phyloP scores from a whole-genome alignment of 2,329 filamentous ascomycete genomes.

The Neofusicoccum parvum region DNA sequence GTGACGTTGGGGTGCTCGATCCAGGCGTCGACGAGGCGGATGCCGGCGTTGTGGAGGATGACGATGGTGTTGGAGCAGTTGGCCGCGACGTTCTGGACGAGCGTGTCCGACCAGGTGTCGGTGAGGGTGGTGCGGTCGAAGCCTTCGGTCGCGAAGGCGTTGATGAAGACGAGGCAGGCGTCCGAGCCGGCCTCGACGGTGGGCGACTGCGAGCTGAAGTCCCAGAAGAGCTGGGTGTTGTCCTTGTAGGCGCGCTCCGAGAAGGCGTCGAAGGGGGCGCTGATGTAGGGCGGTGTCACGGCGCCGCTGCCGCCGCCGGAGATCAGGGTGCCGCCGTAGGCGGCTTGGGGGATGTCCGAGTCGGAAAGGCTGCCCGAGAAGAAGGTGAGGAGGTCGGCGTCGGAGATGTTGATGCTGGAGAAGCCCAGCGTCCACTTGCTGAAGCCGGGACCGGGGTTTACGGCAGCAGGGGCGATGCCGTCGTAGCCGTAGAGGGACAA shows the following conservation, averaged over 20 bases:
- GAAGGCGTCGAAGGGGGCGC: conserved; percentile 71
- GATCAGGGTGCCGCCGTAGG: conserved; percentile 60
- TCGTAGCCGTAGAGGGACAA: conserved; percentile 8
- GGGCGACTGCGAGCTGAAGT: not conserved
- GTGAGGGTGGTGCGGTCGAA: conserved; percentile 56
- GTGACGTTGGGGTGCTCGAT: conserved; percentile 41
- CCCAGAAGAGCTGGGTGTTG: conserved; percentile 31
- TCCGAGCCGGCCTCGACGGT: conserved; percentile 57
- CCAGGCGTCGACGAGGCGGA: conserved; percentile 39
- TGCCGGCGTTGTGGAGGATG: conserved; percentile 42
- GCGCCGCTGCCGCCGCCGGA: conserved; percentile 90
- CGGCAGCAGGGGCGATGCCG: not conserved
- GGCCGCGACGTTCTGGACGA: conserved; percentile 63
- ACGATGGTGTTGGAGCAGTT: conserved; percentile 40
- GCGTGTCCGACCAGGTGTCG: conserved; percentile 54
- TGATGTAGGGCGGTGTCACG: conserved; percentile 80
- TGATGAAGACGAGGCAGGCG: conserved; percentile 51
- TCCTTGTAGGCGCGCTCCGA: conserved; percentile 61
- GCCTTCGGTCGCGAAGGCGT: conserved; percentile 51
- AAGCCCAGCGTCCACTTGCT: not conserved
- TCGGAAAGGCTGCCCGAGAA: not conserved
- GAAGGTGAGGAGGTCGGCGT: not conserved
- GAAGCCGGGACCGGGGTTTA: not conserved
- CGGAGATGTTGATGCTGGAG: conserved; percentile 1
- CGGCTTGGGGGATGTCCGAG: not conserved